These are phyloP conservation scores for Corinectria fuckeliana DNA, from an alignment of 2,329 filamentous ascomycete genomes.

Conservation along the genomic window DNA sequence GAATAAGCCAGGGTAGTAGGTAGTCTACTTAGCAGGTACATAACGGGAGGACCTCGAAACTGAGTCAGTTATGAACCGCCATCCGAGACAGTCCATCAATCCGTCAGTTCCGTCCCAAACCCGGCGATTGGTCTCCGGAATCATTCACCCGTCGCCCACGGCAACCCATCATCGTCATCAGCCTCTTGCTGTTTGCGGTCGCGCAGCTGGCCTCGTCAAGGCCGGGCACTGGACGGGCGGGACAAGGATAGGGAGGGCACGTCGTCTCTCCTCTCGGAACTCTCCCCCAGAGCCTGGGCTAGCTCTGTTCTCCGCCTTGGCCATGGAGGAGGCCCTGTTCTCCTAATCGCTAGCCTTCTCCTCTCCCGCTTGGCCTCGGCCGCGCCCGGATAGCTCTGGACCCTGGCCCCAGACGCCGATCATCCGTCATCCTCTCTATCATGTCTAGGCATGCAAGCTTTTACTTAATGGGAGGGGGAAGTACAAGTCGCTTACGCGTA, in stretches of 20 bases:
- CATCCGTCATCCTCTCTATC: slow-evolving; percentile 18
- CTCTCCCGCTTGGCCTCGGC: slow-evolving; percentile 22
- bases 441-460: not conserved
- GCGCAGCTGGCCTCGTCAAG: not conserved
- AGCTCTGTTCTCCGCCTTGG: slow-evolving; percentile 6
- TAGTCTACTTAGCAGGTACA: not conserved
- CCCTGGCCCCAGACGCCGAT: slow-evolving; percentile 33
- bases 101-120: not conserved
- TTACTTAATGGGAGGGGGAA: not conserved
- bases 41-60: not conserved
- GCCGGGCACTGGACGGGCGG: not conserved
- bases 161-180: slow-evolving; percentile 4
- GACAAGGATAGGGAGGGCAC: slow-evolving; percentile 6
- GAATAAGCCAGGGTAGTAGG: no score
- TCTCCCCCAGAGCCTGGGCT: slow-evolving; percentile 7
- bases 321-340: not conserved
- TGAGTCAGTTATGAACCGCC: slow-evolving; percentile 1
- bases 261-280: not conserved
- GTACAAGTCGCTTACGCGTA: not conserved
- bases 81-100: not conserved
- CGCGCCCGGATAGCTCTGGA: slow-evolving; percentile 26
- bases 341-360: slow-evolving; percentile 14
- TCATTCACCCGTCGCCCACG: slow-evolving; percentile 7
- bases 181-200: not conserved
- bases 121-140: not conserved